Evolutionary conservation across 768 basidiomycete genomes (phyloP), one percentile per base, ranked within the genome.

Genomic region (Termitomyces sp.): DNA sequence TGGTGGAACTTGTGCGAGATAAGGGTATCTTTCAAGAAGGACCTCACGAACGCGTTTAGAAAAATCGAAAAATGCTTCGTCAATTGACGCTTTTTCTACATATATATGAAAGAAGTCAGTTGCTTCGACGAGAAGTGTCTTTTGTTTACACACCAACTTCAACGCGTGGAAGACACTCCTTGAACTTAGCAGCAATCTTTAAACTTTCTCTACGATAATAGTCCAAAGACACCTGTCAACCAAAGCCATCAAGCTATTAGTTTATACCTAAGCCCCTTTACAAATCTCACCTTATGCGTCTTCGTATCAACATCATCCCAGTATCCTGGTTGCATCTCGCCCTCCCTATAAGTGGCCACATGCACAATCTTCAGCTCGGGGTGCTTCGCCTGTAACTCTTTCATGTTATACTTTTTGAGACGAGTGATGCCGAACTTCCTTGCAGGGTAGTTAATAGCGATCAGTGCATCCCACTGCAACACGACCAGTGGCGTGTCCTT

Each of bases 381-480:
- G 71, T 96, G 98, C 65, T 86, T 84, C 73, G 90, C 87, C 75
- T 87, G 81, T 7, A 96, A 93, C 50, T 96, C 92, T 69, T 87
- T 82, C 61, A 88, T 36, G 24, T 65, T 62, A 22, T 65, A 77
- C 70, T 87, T 89, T 73, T 89, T 90, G 86, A 94, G 92, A 50
- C 96, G 79, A n/a, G 93, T 92, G 67, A 99, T 96, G 5, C 96
- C 96, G 70, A 84, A 98, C 68, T 86, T 87, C 64, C 97, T 84
- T 0, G 97, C 96, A 5, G 95, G 89, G 70, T 99, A 98, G 74
- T 96, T 98, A 64, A 98, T 90, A 0, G 97, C 97, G 61, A 99
- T 98, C 57, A 96, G 71, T 16, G 85, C 79, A 49, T 91, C 85
- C 95, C 95, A 96, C 65, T 96, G 94, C 48, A 89, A 81, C 7